Base-by-base conservation (phyloP, 1,284 basidiomycete species). In the Marasmius tenuissimus region DNA sequence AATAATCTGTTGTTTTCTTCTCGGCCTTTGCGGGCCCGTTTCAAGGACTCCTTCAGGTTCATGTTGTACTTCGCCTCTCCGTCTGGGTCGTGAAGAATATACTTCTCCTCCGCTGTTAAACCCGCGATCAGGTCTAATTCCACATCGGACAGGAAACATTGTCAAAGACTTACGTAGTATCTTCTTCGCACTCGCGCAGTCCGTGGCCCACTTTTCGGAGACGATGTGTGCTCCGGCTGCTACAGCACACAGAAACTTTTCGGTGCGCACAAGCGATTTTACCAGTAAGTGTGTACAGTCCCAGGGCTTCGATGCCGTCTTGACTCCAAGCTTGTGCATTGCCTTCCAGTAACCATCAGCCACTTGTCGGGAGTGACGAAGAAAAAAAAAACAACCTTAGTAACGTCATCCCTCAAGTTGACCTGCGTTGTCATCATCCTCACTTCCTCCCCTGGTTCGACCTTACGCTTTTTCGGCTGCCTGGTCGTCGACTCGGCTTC, bases 161-260 rank as follows among this genome's bases (percentile, higher is more conserved):
- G 47, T 64, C 35, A 51, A 34, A 60, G 38, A 34, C 33, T 7
- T 65, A 93, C 93, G 81, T 47, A 93, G 74, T 4, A 94, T 73
- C 47, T 75, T 78, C 56, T 82, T 84, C 3, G 79, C 78, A 33
- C 78, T 78, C 2, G 83, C 81, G 27, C 85, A 90, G 1, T 83
- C 81, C 5, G 74, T 75, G 1, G 89, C 82, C 93, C 93, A 95
- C 42, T 83, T 77, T 63, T 82, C 80, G 3, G 79, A 83, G 14
- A 95, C 73, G 55, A 95, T 78, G 65, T 79, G 79, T 0, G 88
- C 88, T 0, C 81, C 84, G 1, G 73, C 73, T 0, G 88, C 80
- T 67, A 94, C 76, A 0, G 91, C 91, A 67, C 84, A 87, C 1
- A 96, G 78, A 70, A 95, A 91, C 70, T 95, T 96, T 70, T 93